Percentiles rank a stretch among this genome's conserved stretches.
Conservation (phyloP, 208 protist species). For the Trypanosoma platydactyli region DNA sequence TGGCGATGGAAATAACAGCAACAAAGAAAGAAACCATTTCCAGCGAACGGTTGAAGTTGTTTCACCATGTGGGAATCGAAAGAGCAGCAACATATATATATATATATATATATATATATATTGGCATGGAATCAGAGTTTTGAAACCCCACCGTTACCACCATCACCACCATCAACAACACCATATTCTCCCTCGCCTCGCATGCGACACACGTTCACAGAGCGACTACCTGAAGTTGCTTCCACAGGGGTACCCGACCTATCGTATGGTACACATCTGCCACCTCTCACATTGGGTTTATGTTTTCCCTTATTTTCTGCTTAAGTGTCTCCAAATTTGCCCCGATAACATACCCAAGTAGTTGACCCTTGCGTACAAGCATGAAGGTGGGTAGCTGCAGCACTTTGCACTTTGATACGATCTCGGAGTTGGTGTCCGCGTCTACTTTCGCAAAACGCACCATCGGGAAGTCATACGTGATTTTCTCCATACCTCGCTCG, state of each 20-base stretch:
- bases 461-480: slow-evolving; percentile 72
- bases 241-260: not conserved
- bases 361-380: slow-evolving; percentile 52
- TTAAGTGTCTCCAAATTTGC: slow-evolving; percentile 65
- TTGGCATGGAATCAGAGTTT: too few species aligned
- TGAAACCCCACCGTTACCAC: too few species aligned
- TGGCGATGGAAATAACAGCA: not conserved
- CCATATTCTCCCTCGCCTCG: too few species aligned
- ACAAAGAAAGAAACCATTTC: not conserved
- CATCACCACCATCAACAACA: too few species aligned
- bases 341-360: slow-evolving; percentile 77
- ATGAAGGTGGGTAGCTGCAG: slow-evolving; percentile 82
- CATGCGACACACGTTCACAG: too few species aligned
- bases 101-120: too few species aligned
- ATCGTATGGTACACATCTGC: not conserved
- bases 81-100: too few species aligned
- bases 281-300: slow-evolving; percentile 18
- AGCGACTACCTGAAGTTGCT: too few species aligned
- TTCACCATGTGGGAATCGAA: too few species aligned
- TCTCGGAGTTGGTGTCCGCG: slow-evolving; percentile 79
- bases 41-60: too few species aligned
- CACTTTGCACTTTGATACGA: slow-evolving; percentile 74
- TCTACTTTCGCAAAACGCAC: slow-evolving; percentile 77
- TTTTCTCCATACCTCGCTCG: slow-evolving; percentile 70
- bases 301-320: slow-evolving; percentile 54